A percentile compares a stretch with the other conserved stretches of the same genome.
phyloP scores from a whole-genome alignment of 164 flowering plant genomes.

The Vitis riparia region DNA sequence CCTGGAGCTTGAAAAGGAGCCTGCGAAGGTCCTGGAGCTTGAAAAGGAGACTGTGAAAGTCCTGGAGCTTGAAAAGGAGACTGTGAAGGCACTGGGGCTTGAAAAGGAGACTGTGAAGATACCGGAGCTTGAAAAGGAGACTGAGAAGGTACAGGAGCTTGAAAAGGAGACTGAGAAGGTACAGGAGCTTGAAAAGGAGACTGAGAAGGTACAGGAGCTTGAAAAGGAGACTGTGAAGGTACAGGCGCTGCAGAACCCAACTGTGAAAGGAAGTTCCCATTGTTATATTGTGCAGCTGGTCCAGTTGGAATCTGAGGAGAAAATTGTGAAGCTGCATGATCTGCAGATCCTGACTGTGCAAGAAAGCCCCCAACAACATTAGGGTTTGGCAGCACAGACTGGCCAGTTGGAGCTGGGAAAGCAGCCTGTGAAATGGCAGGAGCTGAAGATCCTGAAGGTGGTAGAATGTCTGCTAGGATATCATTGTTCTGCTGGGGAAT shows the following conservation, averaged over 20 bases:
- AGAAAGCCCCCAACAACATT: constrained; percentile 25
- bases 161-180: too few relatives aligned
- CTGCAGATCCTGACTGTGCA: constrained; percentile 25
- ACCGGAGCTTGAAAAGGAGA: constrained; percentile 24
- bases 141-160: constrained; percentile 22
- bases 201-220: constrained; percentile 27
- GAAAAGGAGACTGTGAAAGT: constrained; percentile 11
- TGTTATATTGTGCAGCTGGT: constrained; percentile 2
- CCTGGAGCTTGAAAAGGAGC: constrained; percentile 15
- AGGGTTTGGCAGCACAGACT: constrained; percentile 24
- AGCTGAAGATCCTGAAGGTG: constrained; percentile 54
- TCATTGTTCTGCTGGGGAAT: constrained; percentile 43
- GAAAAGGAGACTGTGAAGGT: constrained; percentile 6
- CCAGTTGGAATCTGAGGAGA: constrained; percentile 23
- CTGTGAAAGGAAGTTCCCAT: constrained; percentile 11
- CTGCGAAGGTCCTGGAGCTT: constrained; percentile 22
- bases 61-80: constrained; percentile 23
- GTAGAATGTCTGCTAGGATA: constrained; percentile 79
- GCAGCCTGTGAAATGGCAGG: constrained; percentile 27
- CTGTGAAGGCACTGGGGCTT: constrained; percentile 26
- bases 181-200: too few relatives aligned
- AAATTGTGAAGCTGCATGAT: constrained; percentile 9
- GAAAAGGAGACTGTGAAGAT: constrained; percentile 12
- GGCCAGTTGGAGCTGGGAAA: constrained; percentile 34
- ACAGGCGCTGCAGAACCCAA: constrained; percentile 1